Conservation (phyloP, 345 rosid genomes). For the Zanthoxylum bungeanum region DNA sequence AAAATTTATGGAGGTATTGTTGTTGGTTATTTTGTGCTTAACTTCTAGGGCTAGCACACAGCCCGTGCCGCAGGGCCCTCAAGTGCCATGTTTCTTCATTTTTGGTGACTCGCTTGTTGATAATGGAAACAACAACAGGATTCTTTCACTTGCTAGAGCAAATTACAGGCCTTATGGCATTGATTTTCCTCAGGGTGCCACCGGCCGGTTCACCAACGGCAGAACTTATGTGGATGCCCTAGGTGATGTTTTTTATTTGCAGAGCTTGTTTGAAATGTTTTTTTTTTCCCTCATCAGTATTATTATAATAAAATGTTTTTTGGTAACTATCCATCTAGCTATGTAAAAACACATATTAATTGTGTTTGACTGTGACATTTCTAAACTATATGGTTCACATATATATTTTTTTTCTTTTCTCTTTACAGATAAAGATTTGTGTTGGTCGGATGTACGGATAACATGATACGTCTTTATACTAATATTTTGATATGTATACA, state of each 20-base stretch:
- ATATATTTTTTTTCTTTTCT: no score
- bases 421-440: no score
- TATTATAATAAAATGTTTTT: no score
- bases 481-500: no score
- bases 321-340: no score
- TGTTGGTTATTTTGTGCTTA: constrained; percentile 19
- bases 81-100: constrained; percentile 79
- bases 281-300: not conserved
- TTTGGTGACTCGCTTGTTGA: constrained; percentile 94
- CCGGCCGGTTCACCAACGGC: constrained; percentile 86
- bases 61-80: constrained; percentile 38
- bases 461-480: no score
- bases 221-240: constrained; percentile 79
- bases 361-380: not conserved
- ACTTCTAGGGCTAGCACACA: constrained; percentile 23
- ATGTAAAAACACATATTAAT: not conserved
- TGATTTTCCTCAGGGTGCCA: constrained; percentile 73
- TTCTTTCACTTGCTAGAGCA: constrained; percentile 72
- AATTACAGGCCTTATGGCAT: constrained; percentile 87
- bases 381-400: not conserved
- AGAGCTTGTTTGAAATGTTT: not conserved
- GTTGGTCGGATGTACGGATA: no score
- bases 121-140: constrained; percentile 82
- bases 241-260: constrained; percentile 30
- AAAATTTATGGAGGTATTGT: constrained; percentile 2